Conservation (phyloP, 371 early-diverging fungal genomes). For the Rhizomucor pusillus region DNA sequence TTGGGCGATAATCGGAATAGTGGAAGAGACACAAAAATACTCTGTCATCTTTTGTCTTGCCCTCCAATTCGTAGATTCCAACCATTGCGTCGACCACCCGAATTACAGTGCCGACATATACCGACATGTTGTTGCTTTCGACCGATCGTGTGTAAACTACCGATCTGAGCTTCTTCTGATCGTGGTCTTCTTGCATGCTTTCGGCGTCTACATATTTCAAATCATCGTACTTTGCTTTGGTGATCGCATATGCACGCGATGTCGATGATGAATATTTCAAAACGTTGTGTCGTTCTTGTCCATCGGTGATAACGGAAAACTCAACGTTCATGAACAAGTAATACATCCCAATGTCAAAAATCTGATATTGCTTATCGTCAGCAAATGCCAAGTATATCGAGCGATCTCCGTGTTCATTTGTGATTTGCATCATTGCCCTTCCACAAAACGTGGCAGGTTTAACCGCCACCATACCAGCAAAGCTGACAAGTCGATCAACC, state of each 20-base stretch:
- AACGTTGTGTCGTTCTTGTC: not conserved
- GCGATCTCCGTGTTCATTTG: not conserved
- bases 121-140: not conserved
- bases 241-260: not conserved
- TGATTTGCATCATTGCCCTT: not conserved
- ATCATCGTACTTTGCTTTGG: not conserved
- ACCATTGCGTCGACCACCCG: slow-evolving; percentile 28
- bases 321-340: not conserved
- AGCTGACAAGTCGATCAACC: not conserved
- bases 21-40: slow-evolving; percentile 22
- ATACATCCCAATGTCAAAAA: not conserved
- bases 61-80: slow-evolving; percentile 32
- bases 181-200: not conserved
- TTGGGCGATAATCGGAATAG: slow-evolving; percentile 7
- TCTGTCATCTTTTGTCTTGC: not conserved
- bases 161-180: not conserved
- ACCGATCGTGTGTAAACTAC: not conserved
- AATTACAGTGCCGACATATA: slow-evolving; percentile 17
- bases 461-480: not conserved
- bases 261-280: not conserved
- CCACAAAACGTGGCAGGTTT: not conserved
- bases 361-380: not conserved
- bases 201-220: not conserved
- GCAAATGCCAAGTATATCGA: no score
- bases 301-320: not conserved